Evolutionary conservation across 768 basidiomycete genomes (phyloP), one percentile per base, ranked within the genome.

Genomic region (Calocybe gangraenosa): DNA sequence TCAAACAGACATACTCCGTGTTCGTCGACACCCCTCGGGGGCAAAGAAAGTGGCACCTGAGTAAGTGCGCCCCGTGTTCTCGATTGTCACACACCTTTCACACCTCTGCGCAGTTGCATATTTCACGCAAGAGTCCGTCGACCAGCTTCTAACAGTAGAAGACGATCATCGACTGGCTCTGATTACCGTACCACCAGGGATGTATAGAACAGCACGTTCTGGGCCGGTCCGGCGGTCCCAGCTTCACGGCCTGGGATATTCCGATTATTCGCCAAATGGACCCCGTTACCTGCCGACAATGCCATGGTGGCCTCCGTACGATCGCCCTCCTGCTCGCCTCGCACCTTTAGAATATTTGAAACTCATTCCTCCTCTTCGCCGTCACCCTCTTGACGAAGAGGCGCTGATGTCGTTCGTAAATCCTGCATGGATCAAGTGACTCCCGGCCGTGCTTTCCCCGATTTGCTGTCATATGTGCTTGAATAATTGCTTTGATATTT

Each of bases 1-100:
- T 86, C 46, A 89, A 89, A 57, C 87, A 90, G 60, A 89, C 87
- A 0, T 90, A 87, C 58, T 87, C 85, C 7, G 86, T 86, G 21
- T 85, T 74, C 53, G 82, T 87, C 30, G 74, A 83, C n/a, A 82
- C 78, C 2, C 55, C 73, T 15, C 64, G 69, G 44, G 85, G 84
- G n/a, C 75, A 76, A 46, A 73, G 82, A 51, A 90, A 90, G 55
- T 89, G 87, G 87, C 87, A 90, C 54, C 71, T 90, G 23, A 88
- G 87, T 87, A 60, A 88, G 87, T 87, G 60, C 42, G 82, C 59
- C 32, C 47, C 36, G 21, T 41, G 37, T 30, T 20, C 40, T 44
- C 17, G 20, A 19, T 40, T 21, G 7, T 19, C 6, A 4, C n/a
- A 35, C 20, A 40, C 42, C 21, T 42, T 38, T 43, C 32, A 44